Evolutionary conservation across 2,329 filamentous ascomycete genomes (phyloP), one percentile per base, ranked within the genome.

Genomic region (Sclerotinia trifoliorum): DNA sequence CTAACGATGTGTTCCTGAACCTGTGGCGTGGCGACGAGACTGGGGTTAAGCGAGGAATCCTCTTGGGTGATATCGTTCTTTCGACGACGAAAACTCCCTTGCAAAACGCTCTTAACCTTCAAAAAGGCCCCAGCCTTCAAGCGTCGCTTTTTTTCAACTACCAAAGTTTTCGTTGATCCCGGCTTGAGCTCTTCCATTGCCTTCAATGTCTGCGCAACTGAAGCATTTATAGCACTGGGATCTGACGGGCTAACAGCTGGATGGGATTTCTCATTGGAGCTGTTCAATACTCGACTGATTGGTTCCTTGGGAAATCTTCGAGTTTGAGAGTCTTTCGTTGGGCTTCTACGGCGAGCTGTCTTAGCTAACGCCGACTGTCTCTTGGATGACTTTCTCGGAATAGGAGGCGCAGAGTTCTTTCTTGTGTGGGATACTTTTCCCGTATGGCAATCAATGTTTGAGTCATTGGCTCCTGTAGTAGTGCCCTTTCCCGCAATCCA

Each of bases 331-430:
- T 63, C 44, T 29, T 63, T 63, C 1, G 29, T 63, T 19, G 48
- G 29, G 29, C 60, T 63, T 8, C 60, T 51, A 42, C n/a, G 60
- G 10, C 60, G 60, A 63, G 60, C 21, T 24, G 58, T 21, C 63
- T 68, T 71, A 2, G 65, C 55, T 13, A 68, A 52, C 17, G 46
- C 57, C 8, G 70, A 70, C 48, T 48, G 70, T 64, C 73, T 68
- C 58, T 72, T 75, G 2, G 73, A 74, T 21, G 73, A 74, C 62
- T 67, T 72, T 5, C 71, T 71, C 17, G 74, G 73, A 13, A 74
- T 73, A 15, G 68, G 32, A 61, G 74, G 73, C 15, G 67, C 68
- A 6, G 71, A 71, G 15, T 51, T 57, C 54, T 73, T 71, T 46
- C 72, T 66, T 24, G n/a, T 13, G 35, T 73, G 71, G 21, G 55